Conservation (phyloP, 768 basidiomycete species). For the Boletus coccyginus region DNA sequence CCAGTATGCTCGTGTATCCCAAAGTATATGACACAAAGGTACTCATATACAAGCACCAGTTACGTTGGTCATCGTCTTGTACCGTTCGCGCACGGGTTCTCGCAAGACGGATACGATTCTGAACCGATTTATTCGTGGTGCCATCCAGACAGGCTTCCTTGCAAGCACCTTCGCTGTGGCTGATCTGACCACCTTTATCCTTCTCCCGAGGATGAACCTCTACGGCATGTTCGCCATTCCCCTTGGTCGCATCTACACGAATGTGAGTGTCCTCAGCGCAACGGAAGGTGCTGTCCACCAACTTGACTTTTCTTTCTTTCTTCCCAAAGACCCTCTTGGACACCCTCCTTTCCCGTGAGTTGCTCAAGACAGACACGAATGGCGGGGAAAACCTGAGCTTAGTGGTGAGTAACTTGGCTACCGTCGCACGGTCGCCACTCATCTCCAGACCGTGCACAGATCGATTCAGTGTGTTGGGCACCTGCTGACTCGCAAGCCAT, state of each 20-base stretch:
- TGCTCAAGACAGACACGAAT: background rate
- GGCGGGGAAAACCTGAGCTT: background rate
- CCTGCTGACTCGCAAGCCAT: background rate
- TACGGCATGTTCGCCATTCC: conserved; percentile 41
- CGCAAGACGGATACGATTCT: conserved; percentile 45
- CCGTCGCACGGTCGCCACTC: background rate
- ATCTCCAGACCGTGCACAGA: background rate
- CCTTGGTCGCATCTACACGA: conserved; percentile 44
- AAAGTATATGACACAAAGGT: no score
- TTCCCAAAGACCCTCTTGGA: conserved; percentile 6
- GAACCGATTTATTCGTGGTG: background rate
- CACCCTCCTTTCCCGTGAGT: conserved; percentile 5
- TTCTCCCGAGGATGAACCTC: conserved; percentile 28
- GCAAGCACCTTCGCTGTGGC: background rate
- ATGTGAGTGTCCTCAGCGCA: conserved; percentile 32
- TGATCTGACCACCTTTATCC: conserved; percentile 41
- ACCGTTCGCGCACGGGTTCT: conserved; percentile 46
- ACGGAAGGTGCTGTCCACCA: background rate
- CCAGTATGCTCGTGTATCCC: conserved; percentile 26
- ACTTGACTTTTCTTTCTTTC: background rate
- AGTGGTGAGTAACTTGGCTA: background rate
- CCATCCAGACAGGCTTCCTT: conserved; percentile 3
- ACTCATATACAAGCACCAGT: conserved; percentile 9
- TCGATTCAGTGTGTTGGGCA: background rate
- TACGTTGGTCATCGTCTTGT: background rate